Evolutionary conservation across 306 rosid species (phyloP), one percentile per base, ranked within the genome.

Genomic region (Pterocarpus macrocarpus): DNA sequence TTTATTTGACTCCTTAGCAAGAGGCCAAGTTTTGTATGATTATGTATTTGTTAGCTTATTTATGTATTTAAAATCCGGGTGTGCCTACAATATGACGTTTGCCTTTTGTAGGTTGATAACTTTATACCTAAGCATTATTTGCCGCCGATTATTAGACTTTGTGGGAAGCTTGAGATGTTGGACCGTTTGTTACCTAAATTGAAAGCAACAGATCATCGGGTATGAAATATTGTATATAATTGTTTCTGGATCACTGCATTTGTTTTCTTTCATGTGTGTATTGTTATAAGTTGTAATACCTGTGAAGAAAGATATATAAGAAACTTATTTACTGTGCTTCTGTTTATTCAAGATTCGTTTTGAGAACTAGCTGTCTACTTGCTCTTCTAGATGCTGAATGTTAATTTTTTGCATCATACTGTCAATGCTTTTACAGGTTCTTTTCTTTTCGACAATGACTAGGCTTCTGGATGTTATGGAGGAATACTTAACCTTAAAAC

Each of bases 111-210:
- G 99, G 90, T 96, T 83, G 98, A 96, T 85, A 86, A 50, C 84
- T 92, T 80, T 22, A 88, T 96, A 81, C 99, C 99, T 49, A 88
- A 82, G 87, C 99, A 96, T 89, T 96, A 91, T 90, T 92, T 96
- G 76, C 99, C 98, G 47, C 94, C 97, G 7, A 71, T 93, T 85
- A 43, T 96, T 72, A 92, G 99, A 78, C 98, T 90, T 44, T 96
- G 99, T 83, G 99, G 99, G 85, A 96, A 96, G 91, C 98, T 96
- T 80, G 99, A 96, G 89, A 96, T 88, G 97, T 85, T 96, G 86
- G 99, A 96, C 82, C 95, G 99, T 69, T 47, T 96, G 76, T 86
- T 96, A 78, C 99, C 99, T 39, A 96, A 96, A 85, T 81, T 96
- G 80, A 96, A 96, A 86, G 99, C 96, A 7, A 86, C 98, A 58